Conservation (phyloP, 495 filamentous ascomycete species). For the Cairneyella variabilis region DNA sequence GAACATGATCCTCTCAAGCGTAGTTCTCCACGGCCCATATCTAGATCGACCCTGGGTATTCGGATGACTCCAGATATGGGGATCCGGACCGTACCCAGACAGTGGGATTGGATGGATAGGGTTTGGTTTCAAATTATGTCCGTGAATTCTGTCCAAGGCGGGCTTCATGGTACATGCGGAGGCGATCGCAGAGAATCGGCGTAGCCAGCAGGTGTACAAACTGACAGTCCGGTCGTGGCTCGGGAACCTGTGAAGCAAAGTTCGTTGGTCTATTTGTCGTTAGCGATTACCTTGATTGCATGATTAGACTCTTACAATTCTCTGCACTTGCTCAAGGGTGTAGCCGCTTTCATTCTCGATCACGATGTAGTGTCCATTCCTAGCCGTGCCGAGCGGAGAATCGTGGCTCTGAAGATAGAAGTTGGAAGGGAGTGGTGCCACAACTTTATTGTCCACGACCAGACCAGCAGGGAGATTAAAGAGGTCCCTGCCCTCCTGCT, state of each 20-base stretch:
- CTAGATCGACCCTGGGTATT: too few species aligned
- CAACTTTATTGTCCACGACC: slow-evolving; percentile 82
- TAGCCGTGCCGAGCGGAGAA: slow-evolving; percentile 81
- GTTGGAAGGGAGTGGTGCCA: slow-evolving; percentile 64
- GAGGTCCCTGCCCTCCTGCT: slow-evolving; percentile 40
- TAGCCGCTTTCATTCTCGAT: slow-evolving; percentile 58
- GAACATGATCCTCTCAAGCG: background rate
- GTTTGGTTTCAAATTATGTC: background rate
- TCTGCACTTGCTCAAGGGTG: background rate
- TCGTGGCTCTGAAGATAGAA: slow-evolving; percentile 81
- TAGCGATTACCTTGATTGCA: background rate
- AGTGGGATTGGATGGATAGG: background rate
- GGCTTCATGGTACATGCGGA: background rate
- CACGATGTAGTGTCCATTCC: slow-evolving; percentile 70
- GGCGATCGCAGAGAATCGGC: slow-evolving; percentile 66
- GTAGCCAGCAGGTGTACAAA: slow-evolving; percentile 76
- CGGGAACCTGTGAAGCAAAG: slow-evolving; percentile 72
- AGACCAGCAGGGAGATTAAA: slow-evolving; percentile 69
- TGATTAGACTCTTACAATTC: slow-evolving; percentile 1
- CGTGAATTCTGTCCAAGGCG: background rate
- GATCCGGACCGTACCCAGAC: too few species aligned
- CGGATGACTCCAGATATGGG: too few species aligned
- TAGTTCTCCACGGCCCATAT: background rate
- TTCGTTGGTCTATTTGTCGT: slow-evolving; percentile 64
- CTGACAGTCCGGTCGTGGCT: slow-evolving; percentile 70